Evolutionary conservation across 768 basidiomycete species (phyloP).

Genomic region (Cyclocybe aegerita): DNA sequence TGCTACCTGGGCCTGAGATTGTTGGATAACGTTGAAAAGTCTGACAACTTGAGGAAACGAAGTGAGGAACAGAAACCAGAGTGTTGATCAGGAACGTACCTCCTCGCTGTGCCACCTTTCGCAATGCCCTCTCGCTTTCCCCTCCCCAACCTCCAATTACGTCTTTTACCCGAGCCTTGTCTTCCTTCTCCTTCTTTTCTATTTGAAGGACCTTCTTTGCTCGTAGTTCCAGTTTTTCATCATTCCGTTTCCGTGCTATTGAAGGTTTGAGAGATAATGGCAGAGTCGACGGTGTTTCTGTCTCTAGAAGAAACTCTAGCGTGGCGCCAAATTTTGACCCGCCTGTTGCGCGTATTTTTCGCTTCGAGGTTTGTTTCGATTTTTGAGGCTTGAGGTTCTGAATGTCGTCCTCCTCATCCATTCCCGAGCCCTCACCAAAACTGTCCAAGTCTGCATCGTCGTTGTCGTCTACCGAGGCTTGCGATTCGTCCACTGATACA

Average conservation of each 20-base stretch:
- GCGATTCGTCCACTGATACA: slow-evolving; percentile 14
- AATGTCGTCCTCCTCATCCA: slow-evolving; percentile 67
- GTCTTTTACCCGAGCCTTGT: slow-evolving; percentile 63
- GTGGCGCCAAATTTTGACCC: slow-evolving; percentile 74
- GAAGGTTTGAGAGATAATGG: slow-evolving; percentile 83
- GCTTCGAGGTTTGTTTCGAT: slow-evolving; percentile 78
- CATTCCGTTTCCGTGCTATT: slow-evolving; percentile 62
- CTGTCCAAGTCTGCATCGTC: slow-evolving; percentile 21
- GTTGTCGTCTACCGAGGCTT: slow-evolving; percentile 17
- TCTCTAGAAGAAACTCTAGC: slow-evolving; percentile 69
- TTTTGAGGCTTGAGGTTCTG: slow-evolving; percentile 53
- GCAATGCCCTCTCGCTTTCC: slow-evolving; percentile 72
- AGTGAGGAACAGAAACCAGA: neutral
- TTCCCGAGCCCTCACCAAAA: slow-evolving; percentile 10
- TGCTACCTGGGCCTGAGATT: slow-evolving; percentile 62
- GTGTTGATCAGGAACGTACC: slow-evolving; percentile 40
- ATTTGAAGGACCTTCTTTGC: slow-evolving; percentile 71
- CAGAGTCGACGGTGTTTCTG: slow-evolving; percentile 64
- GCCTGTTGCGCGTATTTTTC: slow-evolving; percentile 79
- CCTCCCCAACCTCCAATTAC: slow-evolving; percentile 89
- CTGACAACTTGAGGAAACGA: slow-evolving; percentile 60
- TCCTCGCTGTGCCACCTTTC: slow-evolving; percentile 85
- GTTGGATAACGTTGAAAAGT: slow-evolving; percentile 84
- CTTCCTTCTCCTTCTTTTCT: slow-evolving; percentile 75
- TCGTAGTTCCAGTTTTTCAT: slow-evolving; percentile 71